phyloP scores from a whole-genome alignment of 768 basidiomycete species.

The Suillus clintonianus region DNA sequence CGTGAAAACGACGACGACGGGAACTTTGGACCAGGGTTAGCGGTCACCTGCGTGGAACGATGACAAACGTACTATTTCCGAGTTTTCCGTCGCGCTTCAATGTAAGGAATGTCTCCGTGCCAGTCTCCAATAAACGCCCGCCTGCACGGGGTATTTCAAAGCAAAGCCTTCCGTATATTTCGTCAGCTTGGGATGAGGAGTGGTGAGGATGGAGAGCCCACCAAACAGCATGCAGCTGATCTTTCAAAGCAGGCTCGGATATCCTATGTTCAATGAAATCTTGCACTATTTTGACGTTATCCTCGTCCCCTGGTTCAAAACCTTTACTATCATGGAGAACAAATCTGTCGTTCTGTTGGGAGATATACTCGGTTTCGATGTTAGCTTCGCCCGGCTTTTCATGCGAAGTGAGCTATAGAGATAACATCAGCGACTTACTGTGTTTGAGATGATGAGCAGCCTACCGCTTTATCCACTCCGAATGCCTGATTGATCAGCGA shows the following conservation, averaged over 20 bases:
- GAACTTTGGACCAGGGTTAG: neutral
- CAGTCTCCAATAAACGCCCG: neutral
- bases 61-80: neutral
- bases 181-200: neutral
- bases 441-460: neutral
- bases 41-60: neutral
- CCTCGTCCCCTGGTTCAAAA: constrained; percentile 13
- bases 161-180: neutral
- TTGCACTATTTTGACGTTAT: constrained; percentile 4
- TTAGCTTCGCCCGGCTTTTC: constrained; percentile 11
- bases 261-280: constrained; percentile 12
- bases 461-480: constrained; percentile 1
- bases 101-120: neutral
- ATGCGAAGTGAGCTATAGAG: neutral
- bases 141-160: neutral
- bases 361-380: constrained; percentile 15
- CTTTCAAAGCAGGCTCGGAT: neutral
- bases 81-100: neutral
- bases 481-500: constrained; percentile 4
- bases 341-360: constrained; percentile 11
- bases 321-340: constrained; percentile 18
- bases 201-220: neutral
- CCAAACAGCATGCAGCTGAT: constrained; percentile 18
- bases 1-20: constrained; percentile 8
- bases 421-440: neutral